Percentiles rank a stretch among this genome's conserved stretches.
Evolutionary conservation across 2,329 filamentous ascomycete species (phyloP).

Genomic region (Raffaelea ambrosiae): DNA sequence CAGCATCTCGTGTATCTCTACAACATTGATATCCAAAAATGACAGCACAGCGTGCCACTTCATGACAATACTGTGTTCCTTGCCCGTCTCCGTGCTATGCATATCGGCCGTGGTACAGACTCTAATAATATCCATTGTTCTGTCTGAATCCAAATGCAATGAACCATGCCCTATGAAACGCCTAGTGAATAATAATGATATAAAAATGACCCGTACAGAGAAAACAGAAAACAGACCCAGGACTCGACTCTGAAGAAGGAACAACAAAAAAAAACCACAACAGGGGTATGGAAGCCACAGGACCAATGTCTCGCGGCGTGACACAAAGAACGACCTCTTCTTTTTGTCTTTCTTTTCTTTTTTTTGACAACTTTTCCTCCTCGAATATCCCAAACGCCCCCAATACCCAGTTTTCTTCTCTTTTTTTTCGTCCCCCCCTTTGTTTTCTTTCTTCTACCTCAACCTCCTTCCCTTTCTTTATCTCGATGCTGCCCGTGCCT

Average conservation of each 20-base stretch:
- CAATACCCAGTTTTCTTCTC: no score
- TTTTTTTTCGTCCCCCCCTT: not conserved
- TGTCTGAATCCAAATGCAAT: no score
- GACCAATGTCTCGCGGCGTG: no score
- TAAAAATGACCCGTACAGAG: not conserved
- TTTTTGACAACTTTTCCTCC: no score
- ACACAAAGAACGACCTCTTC: not conserved
- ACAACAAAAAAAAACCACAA: not conserved
- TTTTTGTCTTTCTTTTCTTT: not conserved
- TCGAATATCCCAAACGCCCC: no score
- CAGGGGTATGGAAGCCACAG: not conserved
- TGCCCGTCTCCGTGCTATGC: no score
- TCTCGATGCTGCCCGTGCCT: conserved; percentile 31
- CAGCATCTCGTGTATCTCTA: no score
- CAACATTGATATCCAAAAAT: no score
- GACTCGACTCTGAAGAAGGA: not conserved
- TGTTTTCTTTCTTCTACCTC: not conserved
- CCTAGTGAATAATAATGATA: not conserved
- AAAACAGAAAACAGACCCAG: not conserved
- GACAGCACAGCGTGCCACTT: no score
- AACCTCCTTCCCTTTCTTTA: not conserved
- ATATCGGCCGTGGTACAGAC: no score
- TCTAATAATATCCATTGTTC: no score
- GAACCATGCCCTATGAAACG: not conserved
- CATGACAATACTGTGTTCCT: no score